Conservation (phyloP, 2,329 filamentous ascomycete species). For the Rhinocladiella mackenziei region DNA sequence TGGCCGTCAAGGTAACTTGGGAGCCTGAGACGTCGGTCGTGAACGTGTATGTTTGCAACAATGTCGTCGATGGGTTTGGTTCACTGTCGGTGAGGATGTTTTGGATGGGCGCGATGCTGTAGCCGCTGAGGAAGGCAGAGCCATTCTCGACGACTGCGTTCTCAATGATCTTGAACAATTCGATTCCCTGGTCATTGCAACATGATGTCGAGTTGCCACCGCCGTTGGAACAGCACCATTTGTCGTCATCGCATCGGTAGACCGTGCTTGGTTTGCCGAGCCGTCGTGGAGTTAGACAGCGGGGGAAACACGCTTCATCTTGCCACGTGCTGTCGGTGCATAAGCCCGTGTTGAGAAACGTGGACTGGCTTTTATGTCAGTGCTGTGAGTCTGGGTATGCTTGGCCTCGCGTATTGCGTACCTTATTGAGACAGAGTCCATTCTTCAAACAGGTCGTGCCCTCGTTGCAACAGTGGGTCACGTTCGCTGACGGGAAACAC, state of each 20-base stretch:
- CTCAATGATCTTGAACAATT: conserved; percentile 4
- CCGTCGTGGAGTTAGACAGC: conserved; percentile 1
- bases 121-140: conserved; percentile 8
- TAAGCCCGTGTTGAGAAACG: conserved; percentile 7
- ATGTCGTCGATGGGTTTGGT: neutral
- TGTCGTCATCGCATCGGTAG: conserved; percentile 7
- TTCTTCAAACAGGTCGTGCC: conserved; percentile 8
- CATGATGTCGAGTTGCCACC: conserved; percentile 10
- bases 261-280: conserved; percentile 1
- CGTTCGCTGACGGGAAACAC: conserved; percentile 3
- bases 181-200: conserved; percentile 7
- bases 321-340: conserved; percentile 13
- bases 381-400: neutral
- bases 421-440: conserved; percentile 3
- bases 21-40: conserved; percentile 9
- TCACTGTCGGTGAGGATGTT: conserved; percentile 4
- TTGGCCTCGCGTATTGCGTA: neutral
- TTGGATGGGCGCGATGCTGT: conserved; percentile 10
- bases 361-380: conserved; percentile 4
- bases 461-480: conserved; percentile 6
- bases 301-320: conserved; percentile 7
- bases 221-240: conserved; percentile 12
- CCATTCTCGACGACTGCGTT: conserved; percentile 8
- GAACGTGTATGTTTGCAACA: conserved; percentile 3
- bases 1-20: conserved; percentile 5